Percentiles rank a stretch among this genome's conserved stretches.
These are phyloP conservation scores for Phytophthora pluvialis DNA, from an alignment of 352 stramenopile genomes.

Conservation along the genomic window DNA sequence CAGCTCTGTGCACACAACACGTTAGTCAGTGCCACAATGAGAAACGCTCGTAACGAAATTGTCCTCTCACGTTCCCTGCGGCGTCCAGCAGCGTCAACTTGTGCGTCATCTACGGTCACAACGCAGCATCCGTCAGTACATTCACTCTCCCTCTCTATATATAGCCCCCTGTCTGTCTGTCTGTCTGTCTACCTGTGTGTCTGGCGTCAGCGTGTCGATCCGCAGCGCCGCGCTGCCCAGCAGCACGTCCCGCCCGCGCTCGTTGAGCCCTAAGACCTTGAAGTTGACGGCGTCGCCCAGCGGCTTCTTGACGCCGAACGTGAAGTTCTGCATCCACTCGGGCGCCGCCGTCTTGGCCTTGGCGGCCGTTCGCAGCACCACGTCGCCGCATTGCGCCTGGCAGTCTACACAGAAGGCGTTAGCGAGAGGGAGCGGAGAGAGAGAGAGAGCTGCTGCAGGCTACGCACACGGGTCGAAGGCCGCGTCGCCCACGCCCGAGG, in stretches of 20 bases:
- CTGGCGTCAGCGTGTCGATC: constrained; percentile 41
- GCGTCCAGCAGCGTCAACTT: constrained; percentile 34
- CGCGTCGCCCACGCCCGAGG: constrained; percentile 32
- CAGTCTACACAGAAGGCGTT: constrained; percentile 45
- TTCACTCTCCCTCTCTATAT: background rate
- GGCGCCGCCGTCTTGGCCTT: constrained; percentile 53
- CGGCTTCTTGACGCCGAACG: constrained; percentile 59
- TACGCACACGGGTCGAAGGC: constrained; percentile 43
- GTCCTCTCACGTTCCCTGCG: constrained; percentile 10
- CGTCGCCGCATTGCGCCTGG: constrained; percentile 58
- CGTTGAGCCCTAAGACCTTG: constrained; percentile 59
- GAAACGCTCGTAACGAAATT: background rate
- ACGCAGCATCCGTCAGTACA: constrained; percentile 17
- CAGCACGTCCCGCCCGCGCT: constrained; percentile 44
- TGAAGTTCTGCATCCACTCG: constrained; percentile 59
- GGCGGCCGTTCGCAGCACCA: constrained; percentile 53
- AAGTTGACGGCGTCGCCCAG: constrained; percentile 54
- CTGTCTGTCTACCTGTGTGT: constrained; percentile 36
- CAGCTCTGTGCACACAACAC: constrained; percentile 17
- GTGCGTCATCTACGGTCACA: constrained; percentile 38
- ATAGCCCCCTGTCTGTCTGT: background rate
- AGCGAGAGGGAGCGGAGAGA: background rate
- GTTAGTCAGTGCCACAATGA: background rate
- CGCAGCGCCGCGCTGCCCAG: constrained; percentile 48
- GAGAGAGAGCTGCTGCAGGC: background rate